phyloP scores from a whole-genome alignment of 352 stramenopile genomes.

The Achlya hypogyna region DNA sequence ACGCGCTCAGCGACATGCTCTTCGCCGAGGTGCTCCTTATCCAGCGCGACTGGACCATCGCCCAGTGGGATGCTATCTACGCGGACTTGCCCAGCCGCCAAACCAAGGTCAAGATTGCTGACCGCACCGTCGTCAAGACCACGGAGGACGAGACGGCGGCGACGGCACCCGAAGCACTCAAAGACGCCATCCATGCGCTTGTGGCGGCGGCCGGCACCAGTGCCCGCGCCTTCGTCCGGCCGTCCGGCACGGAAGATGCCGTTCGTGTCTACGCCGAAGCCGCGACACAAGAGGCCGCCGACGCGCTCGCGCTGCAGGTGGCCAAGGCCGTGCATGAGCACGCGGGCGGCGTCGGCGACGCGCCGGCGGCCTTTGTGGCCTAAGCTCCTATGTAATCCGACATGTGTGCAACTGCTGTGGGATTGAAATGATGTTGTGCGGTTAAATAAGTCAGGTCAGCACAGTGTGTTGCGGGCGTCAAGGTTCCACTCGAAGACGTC shows the following conservation, averaged over 20 bases:
- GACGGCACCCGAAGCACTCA: constrained; percentile 48
- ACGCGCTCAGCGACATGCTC: constrained; percentile 95
- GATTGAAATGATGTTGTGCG: neutral
- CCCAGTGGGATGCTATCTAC: constrained; percentile 93
- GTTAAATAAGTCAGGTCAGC: constrained; percentile 13
- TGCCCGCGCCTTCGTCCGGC: constrained; percentile 88
- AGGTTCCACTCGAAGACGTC: constrained; percentile 6
- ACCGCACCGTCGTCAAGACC: constrained; percentile 57
- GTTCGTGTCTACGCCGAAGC: constrained; percentile 98
- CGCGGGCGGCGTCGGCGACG: constrained; percentile 54
- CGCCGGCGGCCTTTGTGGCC: constrained; percentile 57
- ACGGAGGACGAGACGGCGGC: constrained; percentile 61
- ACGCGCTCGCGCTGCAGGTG: constrained; percentile 83
- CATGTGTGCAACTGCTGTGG: neutral
- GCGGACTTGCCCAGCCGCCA: constrained; percentile 89
- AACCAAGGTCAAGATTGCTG: constrained; percentile 76
- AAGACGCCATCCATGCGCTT: constrained; percentile 36
- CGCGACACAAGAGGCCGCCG: constrained; percentile 78
- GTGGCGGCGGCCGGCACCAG: constrained; percentile 43
- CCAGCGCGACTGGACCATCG: constrained; percentile 80
- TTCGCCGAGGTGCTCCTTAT: constrained; percentile 93
- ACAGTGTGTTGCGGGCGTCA: constrained; percentile 9
- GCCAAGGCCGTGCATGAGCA: constrained; percentile 71
- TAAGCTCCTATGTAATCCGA: constrained; percentile 32
- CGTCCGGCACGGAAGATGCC: constrained; percentile 96